phyloP scores from a whole-genome alignment of 495 filamentous ascomycete genomes.

The Lasiosphaeria ovina region DNA sequence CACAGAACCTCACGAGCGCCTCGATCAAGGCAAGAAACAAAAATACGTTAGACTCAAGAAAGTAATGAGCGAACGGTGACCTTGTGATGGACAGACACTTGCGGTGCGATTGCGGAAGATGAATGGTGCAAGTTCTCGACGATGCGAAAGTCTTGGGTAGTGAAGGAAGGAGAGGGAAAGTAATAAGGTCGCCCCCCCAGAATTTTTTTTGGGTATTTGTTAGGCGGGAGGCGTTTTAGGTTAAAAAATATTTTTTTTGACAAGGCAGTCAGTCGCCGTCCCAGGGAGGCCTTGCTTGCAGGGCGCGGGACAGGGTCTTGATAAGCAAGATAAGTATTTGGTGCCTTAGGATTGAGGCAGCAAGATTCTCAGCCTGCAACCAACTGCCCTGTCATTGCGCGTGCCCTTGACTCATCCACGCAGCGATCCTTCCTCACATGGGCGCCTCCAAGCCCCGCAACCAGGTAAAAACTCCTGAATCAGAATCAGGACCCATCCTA shows the following conservation, averaged over 20 bases:
- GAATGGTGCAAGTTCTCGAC: conserved; percentile 12
- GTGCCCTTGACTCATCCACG: no score
- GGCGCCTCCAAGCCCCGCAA: no score
- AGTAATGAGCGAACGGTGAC: conserved; percentile 8
- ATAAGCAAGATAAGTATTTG: conserved; percentile 17
- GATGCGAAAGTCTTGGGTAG: conserved; percentile 15
- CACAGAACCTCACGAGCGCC: not conserved
- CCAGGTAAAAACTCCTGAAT: no score
- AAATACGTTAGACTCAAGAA: not conserved
- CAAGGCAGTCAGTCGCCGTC: conserved; percentile 6
- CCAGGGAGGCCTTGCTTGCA: not conserved
- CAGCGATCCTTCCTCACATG: not conserved
- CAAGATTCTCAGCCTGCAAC: not conserved
- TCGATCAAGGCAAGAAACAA: not conserved
- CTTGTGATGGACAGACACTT: conserved; percentile 1
- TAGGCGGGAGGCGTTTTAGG: conserved; percentile 14
- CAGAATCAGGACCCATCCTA: no score
- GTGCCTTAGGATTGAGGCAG: conserved; percentile 11
- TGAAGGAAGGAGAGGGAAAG: conserved; percentile 4
- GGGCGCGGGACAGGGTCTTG: conserved; percentile 2
- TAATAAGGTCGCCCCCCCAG: conserved; percentile 15
- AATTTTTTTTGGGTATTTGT: conserved; percentile 19
- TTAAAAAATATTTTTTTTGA: conserved; percentile 18
- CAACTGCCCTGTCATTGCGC: not conserved
- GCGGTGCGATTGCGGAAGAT: not conserved